Evolutionary conservation across 805 yeast genomes (phyloP).

Genomic region (Candida odintsovae): DNA sequence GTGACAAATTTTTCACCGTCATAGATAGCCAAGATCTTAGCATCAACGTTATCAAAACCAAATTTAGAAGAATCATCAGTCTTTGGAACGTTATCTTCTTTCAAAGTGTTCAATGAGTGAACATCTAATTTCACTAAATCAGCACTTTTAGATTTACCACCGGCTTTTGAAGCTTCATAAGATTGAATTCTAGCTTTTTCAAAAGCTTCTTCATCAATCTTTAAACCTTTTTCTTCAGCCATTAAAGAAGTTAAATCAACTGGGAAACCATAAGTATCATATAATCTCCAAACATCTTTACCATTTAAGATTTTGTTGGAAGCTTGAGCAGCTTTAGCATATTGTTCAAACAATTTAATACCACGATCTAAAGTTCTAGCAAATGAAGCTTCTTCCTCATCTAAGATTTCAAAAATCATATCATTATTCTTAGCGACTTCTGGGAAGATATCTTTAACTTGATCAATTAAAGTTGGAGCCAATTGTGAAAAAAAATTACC

Average conservation of each 20-base stretch:
- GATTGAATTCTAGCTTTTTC: slow-evolving; percentile 87
- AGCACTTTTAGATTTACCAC: slow-evolving; percentile 55
- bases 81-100: slow-evolving; percentile 56
- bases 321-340: slow-evolving; percentile 76
- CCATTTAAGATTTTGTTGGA: slow-evolving; percentile 78
- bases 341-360: slow-evolving; percentile 91
- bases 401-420: slow-evolving; percentile 80
- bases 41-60: slow-evolving; percentile 59
- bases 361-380: slow-evolving; percentile 97
- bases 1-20: slow-evolving; percentile 59
- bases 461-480: slow-evolving; percentile 88
- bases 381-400: slow-evolving; percentile 94
- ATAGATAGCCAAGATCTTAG: slow-evolving; percentile 67
- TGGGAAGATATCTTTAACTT: slow-evolving; percentile 86
- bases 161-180: slow-evolving; percentile 92
- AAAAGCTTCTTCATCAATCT: slow-evolving; percentile 87
- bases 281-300: slow-evolving; percentile 95
- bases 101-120: slow-evolving; percentile 75
- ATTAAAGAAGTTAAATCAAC: slow-evolving; percentile 94
- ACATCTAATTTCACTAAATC: slow-evolving; percentile 79
- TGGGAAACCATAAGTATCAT: slow-evolving; percentile 98
- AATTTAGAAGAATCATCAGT: slow-evolving; percentile 84
- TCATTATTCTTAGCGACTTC: slow-evolving; percentile 70
- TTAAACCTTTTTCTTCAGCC: slow-evolving; percentile 97
- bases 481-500: slow-evolving; percentile 90